Evolutionary conservation across 345 rosid genomes (phyloP), one percentile per base, ranked within the genome.

Genomic region (Aquilaria yunnanensis): DNA sequence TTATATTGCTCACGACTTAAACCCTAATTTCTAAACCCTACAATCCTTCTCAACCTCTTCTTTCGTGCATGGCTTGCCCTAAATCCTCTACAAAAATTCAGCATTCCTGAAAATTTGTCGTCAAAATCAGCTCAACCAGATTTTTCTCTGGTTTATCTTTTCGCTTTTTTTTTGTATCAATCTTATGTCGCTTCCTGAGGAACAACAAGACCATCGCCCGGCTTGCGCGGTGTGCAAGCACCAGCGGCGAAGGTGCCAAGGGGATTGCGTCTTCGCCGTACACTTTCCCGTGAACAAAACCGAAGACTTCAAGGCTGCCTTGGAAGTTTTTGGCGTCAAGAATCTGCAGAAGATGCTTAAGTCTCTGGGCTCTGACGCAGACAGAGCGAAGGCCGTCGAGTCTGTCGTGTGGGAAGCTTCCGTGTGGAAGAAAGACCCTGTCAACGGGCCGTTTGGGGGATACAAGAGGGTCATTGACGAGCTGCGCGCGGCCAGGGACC

Each of bases 151-250:
- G 23, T 51, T 29, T 51, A 51, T 3, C 29, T 51, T 51, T 51
- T n/a, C 2, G 23, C 9, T 4, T 43, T 55, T 10, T 55, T 32
- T 53, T 32, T 12, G n/a, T 13, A 6, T 30, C 10, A 32, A 12
- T n/a, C 14, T 12, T 53, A 64, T 64, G 68, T 56, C 61, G 13
- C 2, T 37, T 37, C 2, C 43, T 37, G 3, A 55, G 48, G 68
- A 31, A 1, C 3, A 6, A 13, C 33, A 4, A 2, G 56, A 46
- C 47, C 43, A 57, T 9, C 69, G 67, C 31, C 60, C 54, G 10
- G 68, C 72, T 30, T 75, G 79, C 34, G 73, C 75, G 32, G 67
- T 75, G 10, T 77, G 81, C 75, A 73, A 64, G 60, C 70, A 70
- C 54, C 77, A 66, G 46, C 53, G 77, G 9, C 69, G 32, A 66